A percentile compares a stretch with the other conserved stretches of the same genome.
These are phyloP conservation scores for Ogataea chonburiensis DNA, from an alignment of 805 yeast species.

Conservation along the genomic window DNA sequence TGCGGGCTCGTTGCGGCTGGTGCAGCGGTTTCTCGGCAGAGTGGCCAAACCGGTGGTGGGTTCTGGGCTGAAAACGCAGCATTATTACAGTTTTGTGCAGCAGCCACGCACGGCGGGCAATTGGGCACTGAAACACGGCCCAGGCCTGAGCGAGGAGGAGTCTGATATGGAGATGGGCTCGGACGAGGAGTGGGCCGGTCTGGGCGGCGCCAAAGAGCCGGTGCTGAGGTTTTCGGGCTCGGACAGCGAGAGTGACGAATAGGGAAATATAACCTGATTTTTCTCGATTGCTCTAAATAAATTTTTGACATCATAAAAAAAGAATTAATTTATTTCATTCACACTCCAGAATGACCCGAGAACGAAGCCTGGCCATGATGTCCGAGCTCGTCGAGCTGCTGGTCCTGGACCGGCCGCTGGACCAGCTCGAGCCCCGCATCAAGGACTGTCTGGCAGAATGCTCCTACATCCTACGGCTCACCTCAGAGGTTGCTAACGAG, in stretches of 20 bases:
- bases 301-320: too few relatives aligned
- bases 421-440: conserved; percentile 3
- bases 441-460: conserved; percentile 17
- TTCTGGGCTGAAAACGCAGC: conserved; percentile 52
- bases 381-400: conserved; percentile 18
- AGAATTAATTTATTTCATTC: too few relatives aligned
- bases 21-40: conserved; percentile 73
- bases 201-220: conserved; percentile 30
- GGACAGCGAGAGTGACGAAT: conserved; percentile 28
- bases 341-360: conserved; percentile 23
- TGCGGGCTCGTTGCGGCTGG: conserved; percentile 59
- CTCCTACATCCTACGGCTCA: conserved; percentile 14
- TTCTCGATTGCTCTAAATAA: too few relatives aligned
- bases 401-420: not conserved
- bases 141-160: conserved; percentile 31
- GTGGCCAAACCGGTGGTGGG: conserved; percentile 70
- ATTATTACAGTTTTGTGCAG: conserved; percentile 50
- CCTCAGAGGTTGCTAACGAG: conserved; percentile 16
- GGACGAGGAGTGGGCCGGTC: conserved; percentile 38
- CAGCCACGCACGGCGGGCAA: conserved; percentile 17
- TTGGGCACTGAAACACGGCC: too few relatives aligned
- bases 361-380: conserved; percentile 16
- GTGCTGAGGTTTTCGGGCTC: conserved; percentile 36
- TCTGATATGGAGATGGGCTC: too few relatives aligned
- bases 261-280: too few relatives aligned